These are phyloP conservation scores for Blastocystis sp. DNA, from an alignment of 352 stramenopile genomes.

Conservation along the genomic window DNA sequence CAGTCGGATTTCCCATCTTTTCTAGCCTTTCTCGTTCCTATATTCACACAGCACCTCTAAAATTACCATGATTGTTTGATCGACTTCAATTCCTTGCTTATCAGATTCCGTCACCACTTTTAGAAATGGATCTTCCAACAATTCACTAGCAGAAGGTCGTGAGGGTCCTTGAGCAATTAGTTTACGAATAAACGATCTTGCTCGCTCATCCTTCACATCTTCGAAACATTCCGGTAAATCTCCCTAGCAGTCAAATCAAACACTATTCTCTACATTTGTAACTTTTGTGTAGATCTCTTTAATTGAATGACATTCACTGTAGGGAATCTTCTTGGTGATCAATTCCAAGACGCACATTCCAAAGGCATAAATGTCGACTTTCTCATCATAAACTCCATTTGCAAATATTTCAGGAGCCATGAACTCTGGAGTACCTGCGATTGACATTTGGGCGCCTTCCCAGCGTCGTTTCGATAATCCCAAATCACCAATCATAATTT, in stretches of 20 bases:
- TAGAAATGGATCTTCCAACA: conserved; percentile 52
- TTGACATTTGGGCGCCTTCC: conserved; percentile 53
- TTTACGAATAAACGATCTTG: conserved; percentile 36
- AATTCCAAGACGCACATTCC: conserved; percentile 99
- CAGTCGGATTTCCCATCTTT: neutral
- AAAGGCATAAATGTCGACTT: conserved; percentile 94
- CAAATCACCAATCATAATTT: conserved; percentile 94
- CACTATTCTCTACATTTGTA: conserved; percentile 70
- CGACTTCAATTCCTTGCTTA: conserved; percentile 53
- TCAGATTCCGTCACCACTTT: neutral
- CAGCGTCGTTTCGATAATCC: conserved; percentile 74
- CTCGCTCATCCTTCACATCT: conserved; percentile 49
- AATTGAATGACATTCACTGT: conserved; percentile 82
- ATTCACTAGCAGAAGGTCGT: conserved; percentile 18
- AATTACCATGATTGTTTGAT: neutral
- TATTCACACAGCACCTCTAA: neutral
- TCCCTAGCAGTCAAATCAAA: neutral
- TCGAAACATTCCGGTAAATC: conserved; percentile 35
- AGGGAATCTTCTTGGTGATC: conserved; percentile 96
- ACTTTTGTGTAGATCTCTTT: conserved; percentile 87
- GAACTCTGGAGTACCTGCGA: conserved; percentile 90
- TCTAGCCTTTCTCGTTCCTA: neutral
- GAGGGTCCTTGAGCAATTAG: conserved; percentile 6
- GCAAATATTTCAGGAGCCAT: conserved; percentile 98
- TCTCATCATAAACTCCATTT: conserved; percentile 73